These are phyloP conservation scores for Gossypioides kirkii DNA, from an alignment of 345 rosid species.

Conservation along the genomic window DNA sequence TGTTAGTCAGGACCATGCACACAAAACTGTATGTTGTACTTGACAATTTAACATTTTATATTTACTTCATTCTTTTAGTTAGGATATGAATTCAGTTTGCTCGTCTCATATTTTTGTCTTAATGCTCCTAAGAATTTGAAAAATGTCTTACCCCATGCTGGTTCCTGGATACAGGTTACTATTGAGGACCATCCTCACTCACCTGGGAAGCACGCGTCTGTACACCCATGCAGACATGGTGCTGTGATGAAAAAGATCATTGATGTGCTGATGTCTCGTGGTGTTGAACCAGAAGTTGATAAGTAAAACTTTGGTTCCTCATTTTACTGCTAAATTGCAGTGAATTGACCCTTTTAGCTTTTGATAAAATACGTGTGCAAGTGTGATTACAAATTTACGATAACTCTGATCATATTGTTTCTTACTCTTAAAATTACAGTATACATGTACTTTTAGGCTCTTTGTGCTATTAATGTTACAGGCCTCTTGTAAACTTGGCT, in stretches of 20 bases:
- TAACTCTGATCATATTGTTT: not conserved
- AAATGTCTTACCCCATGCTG: not conserved
- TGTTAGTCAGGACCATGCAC: slow-evolving; percentile 93
- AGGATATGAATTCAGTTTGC: not conserved
- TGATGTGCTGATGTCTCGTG: slow-evolving; percentile 89
- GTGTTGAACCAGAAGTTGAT: slow-evolving; percentile 98
- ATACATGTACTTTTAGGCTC: not conserved
- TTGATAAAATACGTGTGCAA: not conserved
- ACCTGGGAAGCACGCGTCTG: slow-evolving; percentile 97
- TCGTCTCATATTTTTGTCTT: not conserved
- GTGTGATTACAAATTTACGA: not conserved
- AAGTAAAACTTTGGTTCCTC: slow-evolving; percentile 40
- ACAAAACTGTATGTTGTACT: slow-evolving; percentile 54
- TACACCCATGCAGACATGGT: slow-evolving; percentile 97
- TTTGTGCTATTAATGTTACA: not conserved
- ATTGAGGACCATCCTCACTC: slow-evolving; percentile 98
- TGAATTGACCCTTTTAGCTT: not conserved
- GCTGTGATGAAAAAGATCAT: slow-evolving; percentile 99
- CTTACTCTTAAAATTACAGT: not conserved
- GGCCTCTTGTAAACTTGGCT: not conserved
- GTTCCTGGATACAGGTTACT: slow-evolving; percentile 55
- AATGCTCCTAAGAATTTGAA: not conserved
- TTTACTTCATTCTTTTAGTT: not conserved
- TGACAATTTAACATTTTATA: not conserved
- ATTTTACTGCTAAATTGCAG: not conserved